Conservation (phyloP, 352 stramenopile species). For the Phytophthora sansomeana region DNA sequence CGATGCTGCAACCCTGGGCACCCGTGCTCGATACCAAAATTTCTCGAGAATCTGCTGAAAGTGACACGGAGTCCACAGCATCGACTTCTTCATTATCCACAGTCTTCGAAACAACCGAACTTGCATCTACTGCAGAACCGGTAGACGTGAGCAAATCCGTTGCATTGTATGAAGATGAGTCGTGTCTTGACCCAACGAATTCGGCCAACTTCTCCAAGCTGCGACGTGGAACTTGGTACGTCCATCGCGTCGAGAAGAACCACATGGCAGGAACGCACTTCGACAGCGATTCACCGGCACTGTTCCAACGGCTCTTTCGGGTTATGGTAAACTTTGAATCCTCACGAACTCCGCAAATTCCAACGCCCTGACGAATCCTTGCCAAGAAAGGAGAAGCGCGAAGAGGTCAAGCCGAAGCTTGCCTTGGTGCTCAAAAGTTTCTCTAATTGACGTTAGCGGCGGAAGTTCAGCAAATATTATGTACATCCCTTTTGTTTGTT, state of each 20-base stretch:
- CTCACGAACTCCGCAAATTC: neutral
- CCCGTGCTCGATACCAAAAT: slow-evolving; percentile 7
- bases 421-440: slow-evolving; percentile 32
- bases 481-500: slow-evolving; percentile 43
- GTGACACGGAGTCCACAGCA: slow-evolving; percentile 28
- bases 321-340: slow-evolving; percentile 59
- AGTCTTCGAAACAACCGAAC: slow-evolving; percentile 22
- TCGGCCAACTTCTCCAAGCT: slow-evolving; percentile 20
- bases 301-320: slow-evolving; percentile 73
- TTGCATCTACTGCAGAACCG: neutral
- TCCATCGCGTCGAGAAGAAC: slow-evolving; percentile 73
- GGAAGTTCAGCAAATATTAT: slow-evolving; percentile 44
- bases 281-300: slow-evolving; percentile 56
- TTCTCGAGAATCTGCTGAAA: slow-evolving; percentile 18
- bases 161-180: slow-evolving; percentile 2
- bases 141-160: slow-evolving; percentile 1
- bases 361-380: neutral
- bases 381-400: neutral
- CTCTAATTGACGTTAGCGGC: slow-evolving; percentile 37
- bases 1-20: slow-evolving; percentile 54
- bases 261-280: slow-evolving; percentile 76
- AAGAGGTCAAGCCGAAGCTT: slow-evolving; percentile 20
- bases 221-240: slow-evolving; percentile 55
- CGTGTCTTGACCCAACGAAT: slow-evolving; percentile 25
- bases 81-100: slow-evolving; percentile 37